Percentiles rank a stretch among this genome's conserved stretches.
Evolutionary conservation across 306 rosid genomes (phyloP).

Genomic region (Vicia villosa): DNA sequence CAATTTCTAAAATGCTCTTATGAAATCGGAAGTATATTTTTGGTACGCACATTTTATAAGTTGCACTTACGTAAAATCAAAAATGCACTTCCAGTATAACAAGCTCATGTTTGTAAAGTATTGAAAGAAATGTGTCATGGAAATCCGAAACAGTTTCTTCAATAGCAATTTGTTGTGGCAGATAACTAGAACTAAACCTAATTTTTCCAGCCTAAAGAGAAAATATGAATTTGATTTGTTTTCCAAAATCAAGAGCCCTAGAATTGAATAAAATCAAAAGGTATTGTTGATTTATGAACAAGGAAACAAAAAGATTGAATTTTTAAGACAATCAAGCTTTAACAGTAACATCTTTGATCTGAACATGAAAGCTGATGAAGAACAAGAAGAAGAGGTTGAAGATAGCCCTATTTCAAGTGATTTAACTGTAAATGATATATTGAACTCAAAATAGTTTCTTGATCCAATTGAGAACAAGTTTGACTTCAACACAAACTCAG

Average conservation of each 20-base stretch:
- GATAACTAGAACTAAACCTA: slow-evolving; percentile 45
- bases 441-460: slow-evolving; percentile 49
- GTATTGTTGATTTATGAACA: slow-evolving; percentile 33
- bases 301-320: slow-evolving; percentile 37
- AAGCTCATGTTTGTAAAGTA: slow-evolving; percentile 64
- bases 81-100: no score
- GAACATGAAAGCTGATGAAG: slow-evolving; percentile 69
- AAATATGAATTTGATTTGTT: slow-evolving; percentile 64
- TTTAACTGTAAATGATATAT: slow-evolving; percentile 41
- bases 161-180: slow-evolving; percentile 63
- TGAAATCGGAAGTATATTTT: no score
- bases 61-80: no score
- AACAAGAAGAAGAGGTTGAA: slow-evolving; percentile 51
- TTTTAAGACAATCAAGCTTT: slow-evolving; percentile 77
- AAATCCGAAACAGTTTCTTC: slow-evolving; percentile 77
- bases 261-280: slow-evolving; percentile 53
- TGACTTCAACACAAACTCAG: slow-evolving; percentile 54
- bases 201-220: slow-evolving; percentile 60
- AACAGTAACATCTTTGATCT: slow-evolving; percentile 57
- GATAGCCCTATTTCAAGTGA: slow-evolving; percentile 64
- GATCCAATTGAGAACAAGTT: slow-evolving; percentile 55
- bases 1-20: no score
- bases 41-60: no score
- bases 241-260: slow-evolving; percentile 51
- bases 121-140: slow-evolving; percentile 96